These are phyloP conservation scores for Globisporangium paroecandrum DNA, from an alignment of 352 stramenopile genomes.

Conservation along the genomic window DNA sequence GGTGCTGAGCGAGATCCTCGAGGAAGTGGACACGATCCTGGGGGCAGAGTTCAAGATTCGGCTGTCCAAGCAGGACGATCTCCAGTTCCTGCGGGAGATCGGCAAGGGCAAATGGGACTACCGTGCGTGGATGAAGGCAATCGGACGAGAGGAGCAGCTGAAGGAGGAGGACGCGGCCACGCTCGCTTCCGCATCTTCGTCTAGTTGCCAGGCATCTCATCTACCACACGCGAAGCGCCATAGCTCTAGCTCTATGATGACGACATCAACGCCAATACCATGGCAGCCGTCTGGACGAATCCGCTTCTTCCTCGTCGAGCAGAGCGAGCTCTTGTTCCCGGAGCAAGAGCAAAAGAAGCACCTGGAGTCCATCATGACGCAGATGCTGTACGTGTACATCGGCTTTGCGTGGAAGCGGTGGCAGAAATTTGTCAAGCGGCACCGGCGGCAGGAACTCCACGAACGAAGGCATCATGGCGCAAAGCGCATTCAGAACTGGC, in stretches of 20 bases:
- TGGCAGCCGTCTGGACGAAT: constrained; percentile 47
- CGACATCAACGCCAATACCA: constrained; percentile 5
- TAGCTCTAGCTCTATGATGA: constrained; percentile 1
- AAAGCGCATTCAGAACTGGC: constrained; percentile 41
- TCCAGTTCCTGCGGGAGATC: constrained; percentile 34
- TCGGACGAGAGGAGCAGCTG: constrained; percentile 36
- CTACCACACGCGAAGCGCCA: background rate
- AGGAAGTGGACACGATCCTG: constrained; percentile 39
- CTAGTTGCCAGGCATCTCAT: constrained; percentile 3
- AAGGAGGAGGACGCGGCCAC: constrained; percentile 44
- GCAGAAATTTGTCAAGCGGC: constrained; percentile 34
- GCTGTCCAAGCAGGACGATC: constrained; percentile 36
- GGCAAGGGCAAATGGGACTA: constrained; percentile 37
- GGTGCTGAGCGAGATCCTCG: constrained; percentile 46
- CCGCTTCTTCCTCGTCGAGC: constrained; percentile 51
- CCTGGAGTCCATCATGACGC: constrained; percentile 44
- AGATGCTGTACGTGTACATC: constrained; percentile 59
- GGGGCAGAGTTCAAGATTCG: constrained; percentile 39
- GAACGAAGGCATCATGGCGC: constrained; percentile 24
- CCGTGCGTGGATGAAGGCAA: constrained; percentile 39
- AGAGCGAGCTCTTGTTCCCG: constrained; percentile 40
- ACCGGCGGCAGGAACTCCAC: constrained; percentile 33
- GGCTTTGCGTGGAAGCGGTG: constrained; percentile 63
- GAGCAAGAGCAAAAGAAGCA: constrained; percentile 33
- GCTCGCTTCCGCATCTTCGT: background rate